phyloP scores from a whole-genome alignment of 352 stramenopile species.

The Pythium dissotocum region DNA sequence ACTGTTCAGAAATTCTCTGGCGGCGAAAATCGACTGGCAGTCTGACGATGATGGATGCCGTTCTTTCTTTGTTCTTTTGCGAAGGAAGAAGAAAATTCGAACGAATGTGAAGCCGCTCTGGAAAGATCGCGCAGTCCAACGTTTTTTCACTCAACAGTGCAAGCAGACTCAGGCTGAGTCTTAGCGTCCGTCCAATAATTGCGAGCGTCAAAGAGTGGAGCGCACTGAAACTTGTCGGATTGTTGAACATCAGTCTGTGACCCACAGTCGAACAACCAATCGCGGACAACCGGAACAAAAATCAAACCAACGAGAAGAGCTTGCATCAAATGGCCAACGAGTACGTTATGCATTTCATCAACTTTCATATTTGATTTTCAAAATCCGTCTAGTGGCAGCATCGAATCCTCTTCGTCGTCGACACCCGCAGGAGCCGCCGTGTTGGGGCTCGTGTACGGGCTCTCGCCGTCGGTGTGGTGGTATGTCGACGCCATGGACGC shows the following conservation, averaged over 20 bases:
- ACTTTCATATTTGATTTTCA: slow-evolving; percentile 4
- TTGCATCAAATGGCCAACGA: not conserved
- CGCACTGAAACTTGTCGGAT: not conserved
- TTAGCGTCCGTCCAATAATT: too few relatives aligned
- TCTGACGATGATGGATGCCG: not conserved
- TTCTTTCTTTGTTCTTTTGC: slow-evolving; percentile 1
- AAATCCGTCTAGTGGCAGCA: slow-evolving; percentile 28
- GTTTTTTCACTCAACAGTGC: too few relatives aligned
- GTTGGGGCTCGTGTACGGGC: not conserved
- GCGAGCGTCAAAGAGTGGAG: too few relatives aligned
- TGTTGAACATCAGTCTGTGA: not conserved
- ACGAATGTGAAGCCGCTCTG: not conserved
- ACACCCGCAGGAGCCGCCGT: not conserved
- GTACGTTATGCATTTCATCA: not conserved
- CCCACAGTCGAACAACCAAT: not conserved
- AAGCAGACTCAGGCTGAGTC: too few relatives aligned
- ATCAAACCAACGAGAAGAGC: not conserved
- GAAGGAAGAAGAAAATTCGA: not conserved
- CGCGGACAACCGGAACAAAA: not conserved
- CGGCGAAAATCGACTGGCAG: not conserved
- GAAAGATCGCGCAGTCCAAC: not conserved
- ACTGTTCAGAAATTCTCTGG: too few relatives aligned
- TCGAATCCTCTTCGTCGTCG: slow-evolving; percentile 15
- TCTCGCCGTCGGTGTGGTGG: slow-evolving; percentile 1
- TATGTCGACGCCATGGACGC: slow-evolving; percentile 2